Evolutionary conservation across 2,329 filamentous ascomycete species (phyloP).

Genomic region (Colletotrichum tabaci): DNA sequence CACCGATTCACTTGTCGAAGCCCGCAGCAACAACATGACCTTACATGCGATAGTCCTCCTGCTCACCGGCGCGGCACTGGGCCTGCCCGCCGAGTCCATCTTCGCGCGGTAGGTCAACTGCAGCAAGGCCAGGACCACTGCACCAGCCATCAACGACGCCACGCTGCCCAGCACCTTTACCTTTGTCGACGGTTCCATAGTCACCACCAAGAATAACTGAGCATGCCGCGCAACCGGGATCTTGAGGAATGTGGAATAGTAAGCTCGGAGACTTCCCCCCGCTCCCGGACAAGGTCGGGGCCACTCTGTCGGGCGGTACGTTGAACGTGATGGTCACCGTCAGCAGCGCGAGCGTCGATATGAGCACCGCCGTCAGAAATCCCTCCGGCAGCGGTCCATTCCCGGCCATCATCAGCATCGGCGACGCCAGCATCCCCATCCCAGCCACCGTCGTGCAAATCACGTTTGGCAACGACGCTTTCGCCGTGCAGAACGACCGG

Average conservation of each 20-base stretch:
- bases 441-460: constrained; percentile 70
- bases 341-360: constrained; percentile 61
- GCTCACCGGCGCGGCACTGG: constrained; percentile 54
- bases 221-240: constrained; percentile 65
- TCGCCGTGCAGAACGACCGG: constrained; percentile 64
- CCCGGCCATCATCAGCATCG: constrained; percentile 72
- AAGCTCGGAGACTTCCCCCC: constrained; percentile 65
- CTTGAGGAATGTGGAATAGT: constrained; percentile 63
- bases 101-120: constrained; percentile 56
- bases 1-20: not conserved
- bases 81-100: constrained; percentile 53
- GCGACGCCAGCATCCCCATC: constrained; percentile 68
- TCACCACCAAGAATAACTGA: constrained; percentile 63
- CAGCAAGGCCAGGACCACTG: constrained; percentile 49
- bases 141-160: constrained; percentile 54
- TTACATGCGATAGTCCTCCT: constrained; percentile 14
- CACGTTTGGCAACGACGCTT: constrained; percentile 71
- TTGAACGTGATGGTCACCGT: constrained; percentile 62
- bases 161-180: constrained; percentile 66
- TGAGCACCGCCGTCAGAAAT: constrained; percentile 60
- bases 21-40: not conserved
- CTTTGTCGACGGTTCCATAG: constrained; percentile 57
- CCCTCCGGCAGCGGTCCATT: constrained; percentile 60
- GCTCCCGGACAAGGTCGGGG: constrained; percentile 62
- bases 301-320: constrained; percentile 58